A percentile compares a stretch with the other conserved stretches of the same genome.
phyloP scores from a whole-genome alignment of 2,329 filamentous ascomycete species.

The Escovopsis weberi region DNA sequence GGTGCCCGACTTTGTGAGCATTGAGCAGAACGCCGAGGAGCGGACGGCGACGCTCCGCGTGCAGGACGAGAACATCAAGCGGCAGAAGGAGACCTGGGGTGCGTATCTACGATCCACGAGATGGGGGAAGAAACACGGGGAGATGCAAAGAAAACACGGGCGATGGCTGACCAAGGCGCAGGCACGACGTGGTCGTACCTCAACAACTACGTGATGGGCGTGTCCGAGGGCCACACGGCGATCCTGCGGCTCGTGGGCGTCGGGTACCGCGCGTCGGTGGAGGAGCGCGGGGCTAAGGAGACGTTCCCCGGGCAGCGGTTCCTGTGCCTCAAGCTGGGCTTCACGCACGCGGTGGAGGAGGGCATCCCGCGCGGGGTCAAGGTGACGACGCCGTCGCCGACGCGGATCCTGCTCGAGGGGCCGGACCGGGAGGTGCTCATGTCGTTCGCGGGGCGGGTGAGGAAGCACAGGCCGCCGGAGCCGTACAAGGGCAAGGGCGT shows the following conservation, averaged over 20 bases:
- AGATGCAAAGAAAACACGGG: neutral
- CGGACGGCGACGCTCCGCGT: slow-evolving; percentile 56
- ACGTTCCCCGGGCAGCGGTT: slow-evolving; percentile 76
- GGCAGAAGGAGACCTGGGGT: slow-evolving; percentile 97
- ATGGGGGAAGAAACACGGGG: no score
- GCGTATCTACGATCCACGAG: slow-evolving; percentile 9
- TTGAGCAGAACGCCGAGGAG: slow-evolving; percentile 50
- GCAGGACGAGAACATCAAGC: slow-evolving; percentile 48
- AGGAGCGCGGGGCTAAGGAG: slow-evolving; percentile 58
- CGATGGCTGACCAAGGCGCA: slow-evolving; percentile 19
- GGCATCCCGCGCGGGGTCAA: slow-evolving; percentile 69
- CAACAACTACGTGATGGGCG: slow-evolving; percentile 79
- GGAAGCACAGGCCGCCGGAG: slow-evolving; percentile 80
- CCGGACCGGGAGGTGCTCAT: slow-evolving; percentile 75
- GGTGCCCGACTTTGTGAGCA: slow-evolving; percentile 63
- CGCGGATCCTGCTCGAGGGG: slow-evolving; percentile 79
- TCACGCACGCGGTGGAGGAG: slow-evolving; percentile 88
- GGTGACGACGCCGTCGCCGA: slow-evolving; percentile 80
- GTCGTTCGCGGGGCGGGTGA: slow-evolving; percentile 79
- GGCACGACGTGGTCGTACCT: slow-evolving; percentile 84
- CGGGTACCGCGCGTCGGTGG: slow-evolving; percentile 82
- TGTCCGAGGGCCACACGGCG: slow-evolving; percentile 90
- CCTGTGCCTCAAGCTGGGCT: slow-evolving; percentile 87
- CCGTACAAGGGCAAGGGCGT: slow-evolving; percentile 99
- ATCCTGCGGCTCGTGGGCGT: slow-evolving; percentile 89